phyloP scores from a whole-genome alignment of 139 green algal genomes.

The Chlamydomonas sp. region DNA sequence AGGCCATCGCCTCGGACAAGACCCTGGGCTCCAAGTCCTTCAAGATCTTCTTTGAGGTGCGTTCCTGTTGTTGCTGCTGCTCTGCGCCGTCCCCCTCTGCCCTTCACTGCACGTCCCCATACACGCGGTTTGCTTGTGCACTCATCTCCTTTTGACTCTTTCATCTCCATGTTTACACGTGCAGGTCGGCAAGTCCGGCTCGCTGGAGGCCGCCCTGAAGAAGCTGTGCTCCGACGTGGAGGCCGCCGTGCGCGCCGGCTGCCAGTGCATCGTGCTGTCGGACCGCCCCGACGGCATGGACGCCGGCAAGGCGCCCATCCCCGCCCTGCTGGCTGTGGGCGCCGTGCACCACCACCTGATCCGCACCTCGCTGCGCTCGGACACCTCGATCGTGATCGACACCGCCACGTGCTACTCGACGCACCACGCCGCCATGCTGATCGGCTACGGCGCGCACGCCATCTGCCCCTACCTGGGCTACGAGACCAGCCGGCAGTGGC shows the following conservation, averaged over 20 bases:
- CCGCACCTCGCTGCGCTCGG: slow-evolving; percentile 73
- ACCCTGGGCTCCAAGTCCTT: slow-evolving; percentile 73
- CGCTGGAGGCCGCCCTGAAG: slow-evolving; percentile 69
- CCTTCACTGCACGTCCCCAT: too few relatives aligned
- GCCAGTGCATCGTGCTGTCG: slow-evolving; percentile 80
- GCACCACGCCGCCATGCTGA: slow-evolving; percentile 61
- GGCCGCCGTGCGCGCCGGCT: slow-evolving; percentile 86
- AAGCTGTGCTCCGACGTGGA: slow-evolving; percentile 84
- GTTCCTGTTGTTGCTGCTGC: too few relatives aligned
- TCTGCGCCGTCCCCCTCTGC: too few relatives aligned
- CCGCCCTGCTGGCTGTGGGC: slow-evolving; percentile 91
- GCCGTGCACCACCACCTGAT: slow-evolving; percentile 99
- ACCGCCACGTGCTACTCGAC: slow-evolving; percentile 76
- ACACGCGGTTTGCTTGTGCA: too few relatives aligned
- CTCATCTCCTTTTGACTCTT: too few relatives aligned
- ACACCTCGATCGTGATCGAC: slow-evolving; percentile 96
- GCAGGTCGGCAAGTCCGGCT: slow-evolving; percentile 57
- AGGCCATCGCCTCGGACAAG: slow-evolving; percentile 67
- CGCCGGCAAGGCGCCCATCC: slow-evolving; percentile 79
- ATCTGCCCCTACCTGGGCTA: slow-evolving; percentile 98
- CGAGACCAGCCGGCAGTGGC: slow-evolving; percentile 96
- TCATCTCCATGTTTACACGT: too few relatives aligned
- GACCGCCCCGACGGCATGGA: slow-evolving; percentile 68
- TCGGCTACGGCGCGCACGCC: slow-evolving; percentile 93
- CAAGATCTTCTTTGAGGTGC: slow-evolving; percentile 56